Base-by-base conservation (phyloP, 306 rosid species). In the Vigna mungo region DNA sequence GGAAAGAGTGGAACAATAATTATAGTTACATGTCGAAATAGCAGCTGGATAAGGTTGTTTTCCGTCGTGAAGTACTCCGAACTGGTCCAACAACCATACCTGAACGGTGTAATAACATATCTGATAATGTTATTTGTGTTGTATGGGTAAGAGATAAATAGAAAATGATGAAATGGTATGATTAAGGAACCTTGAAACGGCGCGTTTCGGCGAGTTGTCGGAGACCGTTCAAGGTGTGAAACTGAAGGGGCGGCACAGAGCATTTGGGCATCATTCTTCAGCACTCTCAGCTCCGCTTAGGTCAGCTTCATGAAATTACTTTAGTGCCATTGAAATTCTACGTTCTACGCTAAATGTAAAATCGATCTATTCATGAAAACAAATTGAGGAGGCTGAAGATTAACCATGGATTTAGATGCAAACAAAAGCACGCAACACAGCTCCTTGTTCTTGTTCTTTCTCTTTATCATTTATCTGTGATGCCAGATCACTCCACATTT, bases 81-180 rank as follows among this genome's bases (percentile, higher is more conserved):
- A 95, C 78, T 95, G 98, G 83, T 95, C 98, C 69, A 95, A 83
- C 27, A 92, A 84, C 97, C 98, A 95, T 2, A 93, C 96, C 98
- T 94, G 88, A 78, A 72, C 12, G 14, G 49, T 58, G 47, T 41
- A 34, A 20, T 59, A 25, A 32, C 21, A 32, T 15, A 23, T 67
- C 11, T 20, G 52, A 68, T 32, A 1, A 21, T 56, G 63, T 23
- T 11, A 56, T 56, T 23, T 9, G 32, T 21, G 15, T 10, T 56
- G 63, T 23, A 8, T 56, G 63, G 69, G 49, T 36, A 41, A 10
- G 34, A 36, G 9, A 39, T 39, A 39, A 39, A 39, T 8, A 39
- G 8, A 43, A 43, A 43, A 43, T 8, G 14, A 2, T 43, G 14
- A 43, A 43, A 43, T 43, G 4, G 14, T 43, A 10, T 10, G 47